Conservation (phyloP, 805 yeast genomes). For the Saturnispora ahearnii region DNA sequence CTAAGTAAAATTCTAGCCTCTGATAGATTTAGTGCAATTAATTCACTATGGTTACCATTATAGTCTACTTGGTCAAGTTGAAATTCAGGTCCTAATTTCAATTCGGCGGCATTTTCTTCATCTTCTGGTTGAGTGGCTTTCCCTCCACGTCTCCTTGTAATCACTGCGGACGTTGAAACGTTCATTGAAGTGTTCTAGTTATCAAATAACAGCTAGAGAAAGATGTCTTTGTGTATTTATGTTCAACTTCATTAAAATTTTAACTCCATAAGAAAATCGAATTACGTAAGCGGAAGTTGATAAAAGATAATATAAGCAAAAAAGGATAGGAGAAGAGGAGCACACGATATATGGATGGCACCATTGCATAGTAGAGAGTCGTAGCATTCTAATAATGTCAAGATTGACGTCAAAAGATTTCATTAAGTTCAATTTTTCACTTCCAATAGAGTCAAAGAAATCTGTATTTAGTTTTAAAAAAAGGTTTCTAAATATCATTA, state of each 20-base stretch:
- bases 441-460: neutral
- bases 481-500: neutral
- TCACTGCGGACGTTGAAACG: slow-evolving; percentile 80
- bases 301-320: too few species aligned
- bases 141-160: slow-evolving; percentile 69
- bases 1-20: slow-evolving; percentile 87
- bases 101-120: slow-evolving; percentile 84
- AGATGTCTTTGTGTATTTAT: neutral
- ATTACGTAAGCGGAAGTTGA: too few species aligned
- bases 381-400: too few species aligned
- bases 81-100: slow-evolving; percentile 90
- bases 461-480: neutral
- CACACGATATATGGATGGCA: too few species aligned
- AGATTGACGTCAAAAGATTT: too few species aligned
- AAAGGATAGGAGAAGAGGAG: too few species aligned
- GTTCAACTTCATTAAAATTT: neutral
- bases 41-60: slow-evolving; percentile 64
- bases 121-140: slow-evolving; percentile 57
- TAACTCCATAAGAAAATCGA: too few species aligned
- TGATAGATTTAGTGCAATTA: slow-evolving; percentile 78
- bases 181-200: slow-evolving; percentile 43
- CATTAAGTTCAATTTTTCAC: too few species aligned
- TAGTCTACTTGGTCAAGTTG: slow-evolving; percentile 72
- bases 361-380: too few species aligned
- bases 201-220: too few species aligned